Conservation (phyloP, 1,139 yeast genomes). For the Scheffersomyces illinoinensis region DNA sequence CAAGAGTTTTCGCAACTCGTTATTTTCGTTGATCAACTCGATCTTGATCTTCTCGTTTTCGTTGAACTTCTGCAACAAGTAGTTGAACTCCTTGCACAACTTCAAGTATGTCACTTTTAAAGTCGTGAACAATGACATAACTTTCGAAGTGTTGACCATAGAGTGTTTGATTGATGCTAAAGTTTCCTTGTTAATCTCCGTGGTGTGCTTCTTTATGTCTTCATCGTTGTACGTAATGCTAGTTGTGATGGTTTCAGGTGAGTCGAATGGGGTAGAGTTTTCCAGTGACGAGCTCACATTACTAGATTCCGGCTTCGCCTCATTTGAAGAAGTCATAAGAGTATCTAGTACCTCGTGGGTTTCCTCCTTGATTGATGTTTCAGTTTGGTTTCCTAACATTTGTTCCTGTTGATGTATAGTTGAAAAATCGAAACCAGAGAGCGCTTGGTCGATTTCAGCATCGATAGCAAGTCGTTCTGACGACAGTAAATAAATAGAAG, state of each 20-base stretch:
- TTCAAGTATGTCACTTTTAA: constrained; percentile 36
- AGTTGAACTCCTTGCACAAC: constrained; percentile 39
- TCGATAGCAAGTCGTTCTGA: constrained; percentile 9
- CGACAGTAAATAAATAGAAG: background rate
- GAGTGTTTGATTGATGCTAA: constrained; percentile 26
- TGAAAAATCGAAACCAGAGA: constrained; percentile 4
- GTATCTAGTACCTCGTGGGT: background rate
- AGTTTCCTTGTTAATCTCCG: constrained; percentile 17
- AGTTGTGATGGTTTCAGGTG: constrained; percentile 11
- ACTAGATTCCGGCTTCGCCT: background rate
- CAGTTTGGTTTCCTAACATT: background rate
- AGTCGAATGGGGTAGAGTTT: constrained; percentile 18
- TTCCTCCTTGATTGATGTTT: background rate
- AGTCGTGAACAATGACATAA: constrained; percentile 31
- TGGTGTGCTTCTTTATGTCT: constrained; percentile 2
- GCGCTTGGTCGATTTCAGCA: constrained; percentile 22
- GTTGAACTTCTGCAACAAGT: constrained; percentile 33
- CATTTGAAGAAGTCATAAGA: background rate
- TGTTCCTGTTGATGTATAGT: background rate
- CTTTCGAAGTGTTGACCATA: constrained; percentile 28
- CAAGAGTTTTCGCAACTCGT: constrained; percentile 29
- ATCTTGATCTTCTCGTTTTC: constrained; percentile 36
- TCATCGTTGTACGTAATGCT: constrained; percentile 15
- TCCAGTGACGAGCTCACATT: constrained; percentile 2
- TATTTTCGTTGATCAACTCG: constrained; percentile 36